phyloP scores from a whole-genome alignment of 345 rosid genomes.

The Odontarrhena argentea region DNA sequence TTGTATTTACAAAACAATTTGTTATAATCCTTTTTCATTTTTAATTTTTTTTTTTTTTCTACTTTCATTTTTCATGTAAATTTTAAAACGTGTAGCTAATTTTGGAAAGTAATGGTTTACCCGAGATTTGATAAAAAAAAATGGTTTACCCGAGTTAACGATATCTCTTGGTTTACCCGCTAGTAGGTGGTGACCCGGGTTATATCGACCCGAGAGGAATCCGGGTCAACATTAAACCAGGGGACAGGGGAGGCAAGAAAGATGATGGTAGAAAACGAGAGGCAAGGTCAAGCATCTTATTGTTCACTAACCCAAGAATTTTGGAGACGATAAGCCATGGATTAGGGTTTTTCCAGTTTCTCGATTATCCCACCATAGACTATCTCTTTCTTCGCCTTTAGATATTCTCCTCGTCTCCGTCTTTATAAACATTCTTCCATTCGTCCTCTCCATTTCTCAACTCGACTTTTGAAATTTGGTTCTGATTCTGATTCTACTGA shows the following conservation, averaged over 20 bases:
- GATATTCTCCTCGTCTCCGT: slow-evolving; percentile 38
- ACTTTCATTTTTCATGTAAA: no score
- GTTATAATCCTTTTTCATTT: no score
- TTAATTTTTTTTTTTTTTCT: no score
- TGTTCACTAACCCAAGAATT: slow-evolving; percentile 30
- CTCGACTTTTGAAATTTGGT: slow-evolving; percentile 2
- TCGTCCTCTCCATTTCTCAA: slow-evolving; percentile 17
- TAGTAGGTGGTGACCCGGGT: slow-evolving; percentile 17
- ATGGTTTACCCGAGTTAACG: not conserved
- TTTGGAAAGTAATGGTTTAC: no score
- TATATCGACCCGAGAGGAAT: slow-evolving; percentile 13
- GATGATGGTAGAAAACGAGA: slow-evolving; percentile 23
- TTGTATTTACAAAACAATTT: no score
- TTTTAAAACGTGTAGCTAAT: no score
- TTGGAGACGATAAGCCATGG: slow-evolving; percentile 5
- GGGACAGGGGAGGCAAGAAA: slow-evolving; percentile 2
- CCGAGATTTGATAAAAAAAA: no score
- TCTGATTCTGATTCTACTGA: not conserved
- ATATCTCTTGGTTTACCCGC: not conserved
- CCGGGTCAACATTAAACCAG: slow-evolving; percentile 29
- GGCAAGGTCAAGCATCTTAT: slow-evolving; percentile 26
- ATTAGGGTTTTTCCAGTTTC: slow-evolving; percentile 30
- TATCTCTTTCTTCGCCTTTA: slow-evolving; percentile 35
- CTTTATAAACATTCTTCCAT: slow-evolving; percentile 21
- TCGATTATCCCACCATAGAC: slow-evolving; percentile 11